Conservation (phyloP, 2,329 filamentous ascomycete genomes). For the Neonectria faginata region DNA sequence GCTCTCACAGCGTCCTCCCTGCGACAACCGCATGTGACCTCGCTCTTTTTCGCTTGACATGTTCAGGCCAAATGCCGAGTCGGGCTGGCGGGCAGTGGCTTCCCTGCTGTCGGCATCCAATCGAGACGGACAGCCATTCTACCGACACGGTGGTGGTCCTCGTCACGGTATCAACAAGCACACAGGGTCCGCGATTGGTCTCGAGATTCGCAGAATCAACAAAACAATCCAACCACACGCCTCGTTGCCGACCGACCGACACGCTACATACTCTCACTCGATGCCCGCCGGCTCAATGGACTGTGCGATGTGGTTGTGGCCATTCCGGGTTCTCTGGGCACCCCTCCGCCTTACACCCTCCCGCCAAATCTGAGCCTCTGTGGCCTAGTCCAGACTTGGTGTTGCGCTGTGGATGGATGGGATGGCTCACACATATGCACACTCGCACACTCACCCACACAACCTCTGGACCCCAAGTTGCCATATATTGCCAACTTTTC, state of each 20-base stretch:
- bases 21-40: constrained; percentile 11
- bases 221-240: constrained; percentile 32
- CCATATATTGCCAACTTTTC: constrained; percentile 2
- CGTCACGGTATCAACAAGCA: constrained; percentile 18
- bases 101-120: constrained; percentile 14
- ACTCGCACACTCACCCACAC: constrained; percentile 30
- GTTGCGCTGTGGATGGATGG: constrained; percentile 10
- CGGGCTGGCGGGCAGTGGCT: constrained; percentile 9
- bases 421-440: constrained; percentile 15
- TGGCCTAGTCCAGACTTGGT: constrained; percentile 17
- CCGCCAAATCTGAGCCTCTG: constrained; percentile 21
- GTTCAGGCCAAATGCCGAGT: constrained; percentile 20
- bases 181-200: constrained; percentile 15
- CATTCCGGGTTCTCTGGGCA: constrained; percentile 26
- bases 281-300: constrained; percentile 33
- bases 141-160: constrained; percentile 19
- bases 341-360: constrained; percentile 36
- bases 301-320: constrained; percentile 13
- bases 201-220: constrained; percentile 13
- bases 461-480: constrained; percentile 13
- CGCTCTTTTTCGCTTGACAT: constrained; percentile 15
- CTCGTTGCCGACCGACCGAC: constrained; percentile 31
- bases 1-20: constrained; percentile 5
- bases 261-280: constrained; percentile 36
- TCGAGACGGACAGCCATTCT: constrained; percentile 18